Percentiles rank a stretch among this genome's conserved stretches.
These are phyloP conservation scores for Globisporangium echinulatum DNA, from an alignment of 352 stramenopile genomes.

Conservation along the genomic window DNA sequence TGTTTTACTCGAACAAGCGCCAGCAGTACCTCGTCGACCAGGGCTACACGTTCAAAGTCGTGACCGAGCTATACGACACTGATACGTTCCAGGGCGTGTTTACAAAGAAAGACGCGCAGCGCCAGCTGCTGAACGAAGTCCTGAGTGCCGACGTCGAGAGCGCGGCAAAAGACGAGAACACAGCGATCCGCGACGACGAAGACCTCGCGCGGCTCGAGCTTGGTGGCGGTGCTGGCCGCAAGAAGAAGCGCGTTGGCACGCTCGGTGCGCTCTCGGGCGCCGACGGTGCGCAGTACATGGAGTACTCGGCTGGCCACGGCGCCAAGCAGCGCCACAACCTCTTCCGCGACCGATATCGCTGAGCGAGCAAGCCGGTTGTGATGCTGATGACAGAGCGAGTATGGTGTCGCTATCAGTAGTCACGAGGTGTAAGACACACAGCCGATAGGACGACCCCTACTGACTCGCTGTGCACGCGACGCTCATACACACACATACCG, in stretches of 20 bases:
- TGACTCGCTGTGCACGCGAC: too few relatives aligned
- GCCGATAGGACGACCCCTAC: too few relatives aligned
- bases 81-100: constrained; percentile 75
- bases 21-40: constrained; percentile 99
- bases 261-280: constrained; percentile 73
- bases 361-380: constrained; percentile 3
- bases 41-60: constrained; percentile 99
- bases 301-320: constrained; percentile 76
- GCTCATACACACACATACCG: too few relatives aligned
- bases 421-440: too few relatives aligned
- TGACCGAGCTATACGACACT: constrained; percentile 90
- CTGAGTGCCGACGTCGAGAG: constrained; percentile 77
- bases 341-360: constrained; percentile 80
- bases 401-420: neutral
- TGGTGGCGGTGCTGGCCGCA: constrained; percentile 26
- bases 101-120: constrained; percentile 74
- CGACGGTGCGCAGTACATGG: constrained; percentile 81
- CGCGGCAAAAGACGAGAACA: constrained; percentile 76
- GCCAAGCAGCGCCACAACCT: constrained; percentile 85
- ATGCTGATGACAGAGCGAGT: neutral
- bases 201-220: constrained; percentile 72
- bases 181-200: constrained; percentile 77
- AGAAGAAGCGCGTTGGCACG: constrained; percentile 75
- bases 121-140: constrained; percentile 70
- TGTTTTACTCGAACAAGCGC: constrained; percentile 99